Evolutionary conservation across 257 asterid genomes (phyloP), one percentile per base, ranked within the genome.

Genomic region (Primulina eburnea): DNA sequence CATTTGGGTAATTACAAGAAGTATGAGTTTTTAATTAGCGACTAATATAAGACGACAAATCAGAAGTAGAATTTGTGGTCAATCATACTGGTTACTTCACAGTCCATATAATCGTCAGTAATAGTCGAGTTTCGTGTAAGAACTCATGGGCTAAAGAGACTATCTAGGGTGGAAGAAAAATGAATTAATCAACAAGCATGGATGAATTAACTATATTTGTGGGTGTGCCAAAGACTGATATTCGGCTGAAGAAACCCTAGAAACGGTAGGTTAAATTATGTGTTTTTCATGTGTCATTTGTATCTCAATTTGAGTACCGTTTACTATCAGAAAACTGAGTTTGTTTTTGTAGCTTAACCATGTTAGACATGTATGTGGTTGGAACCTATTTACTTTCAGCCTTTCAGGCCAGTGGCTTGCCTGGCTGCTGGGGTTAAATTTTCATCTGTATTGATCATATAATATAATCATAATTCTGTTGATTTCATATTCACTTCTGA

Each of bases 181-280:
- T 7, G 43, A 35, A 1, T n/a, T n/a, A n/a, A 35, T 5, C 5
- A 35, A 35, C 43, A 35, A 35, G 43, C 43, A 8, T 35, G 43
- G 43, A 35, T 8, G 11, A 35, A 8, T 35, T 35, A 35, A 5
- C 43, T 47, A 47, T 18, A 47, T 47, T 47, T 47, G n/a, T 47
- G 18, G 16, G 18, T 12, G 18, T 47, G 55, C 18, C 55, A 47
- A 47, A 47, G 52, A 47, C 55, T 47, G 57, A 11, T 12, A 43
- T 43, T 37, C 33, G 18, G 57, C 67, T 34, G 43, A 62, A 12
- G 57, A 83, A 89, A 86, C 89, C 95, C 94, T 85, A 87, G 87
- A 75, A 61, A 58, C 62, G 83, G 72, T 81, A 82, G 87, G 86
- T 64, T 69, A 18, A 30, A 16, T 50, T 50, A 7, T 50, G 70